Evolutionary conservation across 2,329 filamentous ascomycete genomes (phyloP), one percentile per base, ranked within the genome.

Genomic region (Hypoxylon sp.): DNA sequence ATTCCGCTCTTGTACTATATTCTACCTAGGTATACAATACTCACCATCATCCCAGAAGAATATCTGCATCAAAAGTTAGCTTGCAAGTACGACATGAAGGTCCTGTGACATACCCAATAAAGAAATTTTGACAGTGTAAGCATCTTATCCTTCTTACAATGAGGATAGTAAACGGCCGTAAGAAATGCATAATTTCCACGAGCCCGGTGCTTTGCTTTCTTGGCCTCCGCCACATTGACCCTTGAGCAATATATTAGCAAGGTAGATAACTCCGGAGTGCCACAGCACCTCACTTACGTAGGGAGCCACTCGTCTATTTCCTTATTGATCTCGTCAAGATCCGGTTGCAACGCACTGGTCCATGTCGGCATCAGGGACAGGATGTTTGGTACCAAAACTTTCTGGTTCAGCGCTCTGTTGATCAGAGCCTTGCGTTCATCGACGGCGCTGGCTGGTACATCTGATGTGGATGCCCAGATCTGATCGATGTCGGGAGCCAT

Each of bases 41-140:
- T 26, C 51, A 67, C 64, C 65, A 12, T 67, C 64, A 27, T 67
- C 64, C 35, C 55, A 67, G 29, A 65, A 63, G 51, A 67, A 67
- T 48, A 66, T 62, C 62, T 65, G 17, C 3, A 1, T 2, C 8
- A 27, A 12, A 11, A 5, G 30, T 57, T 43, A 57, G 54, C n/a
- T 35, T 23, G 7, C 29, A 4, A 13, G 4, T 6, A 8, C n/a
- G 31, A 26, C 5, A 8, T 4, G 29, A 32, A 27, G 3, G 1
- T 26, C 5, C 12, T 23, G 3, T 6, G 5, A 50, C 60, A 15
- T 54, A 65, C 63, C 66, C 64, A 67, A 38, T 66, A 68, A 8
- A 67, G 49, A 25, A 65, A 68, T 16, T 67, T 48, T 7, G 58
- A 13, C n/a, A 68, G 48, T 2, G 42, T 40, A 13, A 68, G 50